These are phyloP conservation scores for Metschnikowia similis DNA, from an alignment of 805 yeast genomes.

Conservation along the genomic window DNA sequence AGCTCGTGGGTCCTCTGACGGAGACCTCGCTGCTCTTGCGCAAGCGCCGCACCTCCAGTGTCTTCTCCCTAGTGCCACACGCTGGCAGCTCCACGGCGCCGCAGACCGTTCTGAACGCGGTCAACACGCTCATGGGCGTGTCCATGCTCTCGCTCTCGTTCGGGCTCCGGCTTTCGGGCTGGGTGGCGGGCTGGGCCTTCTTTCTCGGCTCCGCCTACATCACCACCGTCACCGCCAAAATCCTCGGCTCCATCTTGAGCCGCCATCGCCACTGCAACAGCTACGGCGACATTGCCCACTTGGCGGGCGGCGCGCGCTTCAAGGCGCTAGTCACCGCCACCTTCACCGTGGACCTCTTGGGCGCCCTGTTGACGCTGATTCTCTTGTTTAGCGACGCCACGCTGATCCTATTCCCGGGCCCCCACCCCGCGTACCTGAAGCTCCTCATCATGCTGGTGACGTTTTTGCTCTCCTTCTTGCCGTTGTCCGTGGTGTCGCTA, in stretches of 20 bases:
- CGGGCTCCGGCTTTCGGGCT: slow-evolving; percentile 65
- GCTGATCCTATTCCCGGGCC: slow-evolving; percentile 23
- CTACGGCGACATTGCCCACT: slow-evolving; percentile 83
- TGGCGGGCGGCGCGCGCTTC: slow-evolving; percentile 62
- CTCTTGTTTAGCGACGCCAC: slow-evolving; percentile 61
- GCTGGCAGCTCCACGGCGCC: slow-evolving; percentile 46
- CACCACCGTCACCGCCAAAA: slow-evolving; percentile 51
- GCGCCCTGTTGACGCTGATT: slow-evolving; percentile 57
- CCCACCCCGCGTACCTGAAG: slow-evolving; percentile 23
- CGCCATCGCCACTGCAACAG: slow-evolving; percentile 78
- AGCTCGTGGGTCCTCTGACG: background rate
- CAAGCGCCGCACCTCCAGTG: slow-evolving; percentile 22
- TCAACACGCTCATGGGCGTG: slow-evolving; percentile 71
- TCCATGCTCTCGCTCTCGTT: slow-evolving; percentile 72
- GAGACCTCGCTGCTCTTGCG: background rate
- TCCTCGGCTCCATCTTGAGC: slow-evolving; percentile 67
- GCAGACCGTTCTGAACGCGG: slow-evolving; percentile 74
- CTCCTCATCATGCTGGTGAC: slow-evolving; percentile 33
- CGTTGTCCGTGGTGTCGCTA: slow-evolving; percentile 50
- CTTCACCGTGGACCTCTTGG: slow-evolving; percentile 55
- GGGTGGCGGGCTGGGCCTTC: slow-evolving; percentile 48
- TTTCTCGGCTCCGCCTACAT: slow-evolving; percentile 43
- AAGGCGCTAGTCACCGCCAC: slow-evolving; percentile 44
- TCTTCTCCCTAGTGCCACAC: background rate
- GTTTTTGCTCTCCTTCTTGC: slow-evolving; percentile 49